phyloP scores from a whole-genome alignment of 208 protist species.

The Trypanosoma avium region DNA sequence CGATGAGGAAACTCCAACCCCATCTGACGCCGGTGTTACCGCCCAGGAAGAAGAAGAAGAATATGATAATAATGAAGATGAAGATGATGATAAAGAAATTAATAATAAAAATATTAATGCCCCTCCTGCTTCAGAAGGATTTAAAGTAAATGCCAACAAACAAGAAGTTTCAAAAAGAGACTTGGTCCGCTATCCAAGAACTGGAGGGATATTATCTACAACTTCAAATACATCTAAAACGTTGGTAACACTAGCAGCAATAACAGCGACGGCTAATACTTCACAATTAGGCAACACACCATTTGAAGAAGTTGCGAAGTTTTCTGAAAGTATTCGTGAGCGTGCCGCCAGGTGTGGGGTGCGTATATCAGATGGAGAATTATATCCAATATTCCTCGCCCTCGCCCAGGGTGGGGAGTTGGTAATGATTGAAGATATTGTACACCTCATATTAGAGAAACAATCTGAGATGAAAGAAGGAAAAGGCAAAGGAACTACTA shows the following conservation, averaged over 20 bases:
- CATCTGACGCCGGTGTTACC: slow-evolving; percentile 20
- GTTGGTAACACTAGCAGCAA: slow-evolving; percentile 6
- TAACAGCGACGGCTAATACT: neutral
- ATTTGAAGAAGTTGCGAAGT: slow-evolving; percentile 13
- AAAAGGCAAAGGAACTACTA: neutral
- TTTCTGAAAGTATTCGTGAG: slow-evolving; percentile 24
- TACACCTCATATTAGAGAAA: slow-evolving; percentile 50
- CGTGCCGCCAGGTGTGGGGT: slow-evolving; percentile 30
- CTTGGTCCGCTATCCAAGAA: no score
- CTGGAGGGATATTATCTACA: no score
- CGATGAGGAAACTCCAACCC: neutral
- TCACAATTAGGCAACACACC: neutral
- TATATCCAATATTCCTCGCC: slow-evolving; percentile 52
- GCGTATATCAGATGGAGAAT: slow-evolving; percentile 22
- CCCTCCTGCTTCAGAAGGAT: no score
- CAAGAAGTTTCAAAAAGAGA: no score
- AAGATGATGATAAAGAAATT: neutral
- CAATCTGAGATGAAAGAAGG: slow-evolving; percentile 23
- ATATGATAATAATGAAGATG: neutral
- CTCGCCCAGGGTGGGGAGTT: slow-evolving; percentile 33
- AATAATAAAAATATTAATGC: neutral
- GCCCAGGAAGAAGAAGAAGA: slow-evolving; percentile 6
- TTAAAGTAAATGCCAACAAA: no score
- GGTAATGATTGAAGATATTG: slow-evolving; percentile 37
- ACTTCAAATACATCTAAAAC: no score